Base-by-base conservation (phyloP, 1,284 basidiomycete species). In the Pterulicium gracile region DNA sequence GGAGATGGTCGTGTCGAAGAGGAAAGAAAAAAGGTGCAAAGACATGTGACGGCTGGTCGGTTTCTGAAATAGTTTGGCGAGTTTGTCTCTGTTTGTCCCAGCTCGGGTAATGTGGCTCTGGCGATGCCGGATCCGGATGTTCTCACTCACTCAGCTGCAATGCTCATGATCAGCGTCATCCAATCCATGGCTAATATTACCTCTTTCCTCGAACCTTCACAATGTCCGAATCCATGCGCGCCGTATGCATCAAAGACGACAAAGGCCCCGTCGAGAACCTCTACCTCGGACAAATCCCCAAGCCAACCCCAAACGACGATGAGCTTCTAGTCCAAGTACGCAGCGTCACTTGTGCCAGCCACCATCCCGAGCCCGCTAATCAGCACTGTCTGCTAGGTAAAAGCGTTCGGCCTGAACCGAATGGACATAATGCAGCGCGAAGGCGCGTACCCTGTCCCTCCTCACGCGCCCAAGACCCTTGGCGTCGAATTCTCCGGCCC, bases 401-500 rank as follows among this genome's bases (percentile, higher is more conserved):
- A 78, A 57, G 81, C 81, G 0, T 94, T 94, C 59, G 90, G 89
- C 13, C 61, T 94, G 49, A 95, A 95, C 64, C 74, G 91, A 19
- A 86, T 92, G 89, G 92, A 95, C 60, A 73, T 92, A 42, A 51
- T 62, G 34, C 92, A 93, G 63, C 74, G 83, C 5, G 73, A 86
- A 58, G 89, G 90, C 4, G 62, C 66, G 39, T 94, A 94, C 59
- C 83, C 90, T 1, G 61, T 80, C 2, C 94, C 93, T 5, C 75
- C 84, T 13, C 88, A 85, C 44, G 76, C 81, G 13, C 82, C 84
- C 14, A 63, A 71, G 4, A 84, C 95, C 58, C 72, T 97, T 20
- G 93, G 95, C 4, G 90, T 97, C 47, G 94, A 97, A 63, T 97
- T 96, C 62, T 80, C 88, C 15, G 91, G 92, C 2, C 64, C 61